Conservation (phyloP, 208 protist species). For the Crithidia thermophila region DNA sequence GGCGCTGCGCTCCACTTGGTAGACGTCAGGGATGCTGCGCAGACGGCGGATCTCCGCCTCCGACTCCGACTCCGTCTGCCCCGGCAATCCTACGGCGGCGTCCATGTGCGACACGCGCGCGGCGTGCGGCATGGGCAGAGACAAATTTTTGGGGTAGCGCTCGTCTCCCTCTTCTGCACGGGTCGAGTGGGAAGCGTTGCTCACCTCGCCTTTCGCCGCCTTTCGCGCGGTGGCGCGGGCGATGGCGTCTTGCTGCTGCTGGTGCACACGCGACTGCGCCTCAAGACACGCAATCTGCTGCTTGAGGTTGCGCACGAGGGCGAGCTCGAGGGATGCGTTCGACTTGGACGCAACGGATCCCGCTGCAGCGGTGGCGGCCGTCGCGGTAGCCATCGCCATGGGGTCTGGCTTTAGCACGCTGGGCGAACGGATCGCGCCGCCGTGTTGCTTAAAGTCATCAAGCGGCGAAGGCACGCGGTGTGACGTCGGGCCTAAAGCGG, state of each 20-base stretch:
- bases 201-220: neutral
- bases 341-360: neutral
- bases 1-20: slow-evolving; percentile 41
- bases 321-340: slow-evolving; percentile 38
- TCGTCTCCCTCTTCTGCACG: neutral
- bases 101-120: slow-evolving; percentile 9
- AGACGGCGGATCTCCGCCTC: neutral
- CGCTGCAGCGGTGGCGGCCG: neutral
- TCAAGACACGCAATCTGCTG: slow-evolving; percentile 67
- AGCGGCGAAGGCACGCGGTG: too few species aligned
- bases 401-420: too few species aligned
- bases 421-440: too few species aligned
- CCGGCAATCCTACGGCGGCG: neutral
- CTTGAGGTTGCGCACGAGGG: slow-evolving; percentile 72
- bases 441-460: too few species aligned
- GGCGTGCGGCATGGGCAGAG: slow-evolving; percentile 9
- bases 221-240: neutral
- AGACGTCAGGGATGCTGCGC: slow-evolving; percentile 28
- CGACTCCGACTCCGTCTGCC: neutral
- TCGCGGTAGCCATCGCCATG: neutral
- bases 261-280: slow-evolving; percentile 44
- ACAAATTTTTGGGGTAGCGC: neutral
- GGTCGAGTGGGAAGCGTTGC: neutral
- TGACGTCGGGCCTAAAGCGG: too few species aligned
- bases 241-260: slow-evolving; percentile 24